These are phyloP conservation scores for Auricularia sp. DNA, from an alignment of 768 basidiomycete genomes.

Conservation along the genomic window DNA sequence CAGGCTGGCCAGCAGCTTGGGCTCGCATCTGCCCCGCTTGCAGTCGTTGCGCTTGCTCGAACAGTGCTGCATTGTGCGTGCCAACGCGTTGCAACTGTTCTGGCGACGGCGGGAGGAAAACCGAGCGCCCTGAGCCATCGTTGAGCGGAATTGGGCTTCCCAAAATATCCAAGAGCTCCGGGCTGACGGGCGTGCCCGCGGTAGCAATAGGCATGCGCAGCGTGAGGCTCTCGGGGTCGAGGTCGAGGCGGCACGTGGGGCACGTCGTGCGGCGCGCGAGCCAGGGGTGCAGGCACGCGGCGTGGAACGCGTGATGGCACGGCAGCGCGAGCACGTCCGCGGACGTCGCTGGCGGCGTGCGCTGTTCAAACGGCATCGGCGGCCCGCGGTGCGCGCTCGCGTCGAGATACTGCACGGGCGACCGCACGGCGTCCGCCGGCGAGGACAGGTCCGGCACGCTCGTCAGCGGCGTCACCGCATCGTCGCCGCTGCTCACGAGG, in stretches of 20 bases:
- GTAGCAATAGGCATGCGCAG: not conserved
- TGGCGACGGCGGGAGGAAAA: no score
- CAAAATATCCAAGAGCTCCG: no score
- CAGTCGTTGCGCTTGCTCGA: no score
- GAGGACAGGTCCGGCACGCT: not conserved
- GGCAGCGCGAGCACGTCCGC: slow-evolving; percentile 50
- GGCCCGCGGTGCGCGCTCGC: not conserved
- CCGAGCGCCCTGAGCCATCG: no score
- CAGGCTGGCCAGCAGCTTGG: no score
- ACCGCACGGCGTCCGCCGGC: not conserved
- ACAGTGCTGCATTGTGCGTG: no score
- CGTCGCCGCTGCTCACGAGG: not conserved
- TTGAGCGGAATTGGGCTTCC: no score
- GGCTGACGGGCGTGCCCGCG: no score
- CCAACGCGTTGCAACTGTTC: no score
- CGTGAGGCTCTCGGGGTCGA: slow-evolving; percentile 70
- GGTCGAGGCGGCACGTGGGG: slow-evolving; percentile 74
- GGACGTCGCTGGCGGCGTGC: not conserved
- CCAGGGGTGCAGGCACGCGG: slow-evolving; percentile 71
- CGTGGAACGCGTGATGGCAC: slow-evolving; percentile 75
- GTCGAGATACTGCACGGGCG: not conserved
- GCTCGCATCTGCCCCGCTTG: no score
- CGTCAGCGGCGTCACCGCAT: not conserved
- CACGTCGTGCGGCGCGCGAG: slow-evolving; percentile 78
- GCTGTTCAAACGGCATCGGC: not conserved